Percentiles rank a stretch among this genome's conserved stretches.
Conservation (phyloP, 2,329 filamentous ascomycete genomes). For the Epichloe bromicola region DNA sequence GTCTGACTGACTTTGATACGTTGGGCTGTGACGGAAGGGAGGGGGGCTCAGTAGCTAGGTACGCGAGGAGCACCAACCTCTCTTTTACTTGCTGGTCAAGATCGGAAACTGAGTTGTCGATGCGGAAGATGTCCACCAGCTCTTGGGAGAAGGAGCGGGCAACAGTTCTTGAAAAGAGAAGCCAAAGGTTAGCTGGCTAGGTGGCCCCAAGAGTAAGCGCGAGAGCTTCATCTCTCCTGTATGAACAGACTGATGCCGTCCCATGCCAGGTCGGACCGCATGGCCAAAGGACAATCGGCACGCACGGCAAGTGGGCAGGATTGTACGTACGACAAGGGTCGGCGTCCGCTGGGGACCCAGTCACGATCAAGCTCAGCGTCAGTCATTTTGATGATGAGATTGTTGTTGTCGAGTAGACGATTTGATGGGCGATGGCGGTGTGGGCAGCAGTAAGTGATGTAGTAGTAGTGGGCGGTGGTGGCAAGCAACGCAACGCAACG, state of each 20-base stretch:
- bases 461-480: neutral
- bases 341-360: constrained; percentile 66
- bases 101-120: constrained; percentile 64
- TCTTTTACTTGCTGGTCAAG: constrained; percentile 64
- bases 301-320: neutral
- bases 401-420: constrained; percentile 2
- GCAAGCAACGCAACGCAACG: too few species aligned
- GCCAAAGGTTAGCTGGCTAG: neutral
- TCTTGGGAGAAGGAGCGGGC: constrained; percentile 78
- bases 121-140: constrained; percentile 78
- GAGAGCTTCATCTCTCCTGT: neutral
- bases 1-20: neutral
- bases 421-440: neutral
- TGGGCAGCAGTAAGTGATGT: neutral
- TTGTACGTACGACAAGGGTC: constrained; percentile 67
- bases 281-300: neutral
- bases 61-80: constrained; percentile 47
- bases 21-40: neutral
- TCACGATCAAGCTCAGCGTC: constrained; percentile 62
- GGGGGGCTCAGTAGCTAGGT: neutral
- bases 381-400: constrained; percentile 24
- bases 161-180: constrained; percentile 51
- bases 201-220: neutral
- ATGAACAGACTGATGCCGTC: neutral
- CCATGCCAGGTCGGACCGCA: neutral